Base-by-base conservation (phyloP, 2,329 filamentous ascomycete genomes). In the Salinomyces thailandicus region DNA sequence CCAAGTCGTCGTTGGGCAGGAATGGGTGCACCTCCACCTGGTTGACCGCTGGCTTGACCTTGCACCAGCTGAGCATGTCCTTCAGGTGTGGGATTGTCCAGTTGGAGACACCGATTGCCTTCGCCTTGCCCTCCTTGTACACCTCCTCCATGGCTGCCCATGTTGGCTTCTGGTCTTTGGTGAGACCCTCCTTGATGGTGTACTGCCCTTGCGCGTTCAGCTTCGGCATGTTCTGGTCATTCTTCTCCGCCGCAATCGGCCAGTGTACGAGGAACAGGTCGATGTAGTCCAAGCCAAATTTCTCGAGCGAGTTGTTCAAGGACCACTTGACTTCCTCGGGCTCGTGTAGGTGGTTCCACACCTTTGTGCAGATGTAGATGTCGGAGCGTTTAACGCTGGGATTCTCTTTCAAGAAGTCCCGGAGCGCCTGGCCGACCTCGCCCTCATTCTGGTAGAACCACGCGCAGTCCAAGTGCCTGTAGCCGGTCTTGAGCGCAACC, bases 121-220 rank as follows among this genome's bases (percentile, higher is more conserved):
- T 65, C 15, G 68, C 64, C 55, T 75, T 75, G 43, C 71, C 69
- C 27, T 65, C 63, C 27, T 60, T 57, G 5, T 71, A 61, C n/a
- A 77, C 58, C 39, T 64, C 65, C 58, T 79, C 76, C 72, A 79
- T 73, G 31, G 71, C 72, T 27, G 66, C 62, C 73, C 73, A 76
- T 31, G 76, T 79, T 18, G 72, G 71, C 59, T 73, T 67, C 1
- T 71, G 77, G 65, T 82, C 78, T 53, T 77, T 69, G 15, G 79
- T 83, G 41, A 80, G 63, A 20, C 68, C 68, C 57, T 79, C 68
- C 55, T 77, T 74, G 63, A 77, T 76, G 35, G 77, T 59, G 55
- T 77, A 77, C 64, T 72, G 71, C 38, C 67, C 68, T 57, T 73
- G 65, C 31, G 63, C 50, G 31, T 67, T 68, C 41, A 71, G 55